Base-by-base conservation (phyloP, 2,329 filamentous ascomycete genomes). In the Phialemonium atrogriseum region DNA sequence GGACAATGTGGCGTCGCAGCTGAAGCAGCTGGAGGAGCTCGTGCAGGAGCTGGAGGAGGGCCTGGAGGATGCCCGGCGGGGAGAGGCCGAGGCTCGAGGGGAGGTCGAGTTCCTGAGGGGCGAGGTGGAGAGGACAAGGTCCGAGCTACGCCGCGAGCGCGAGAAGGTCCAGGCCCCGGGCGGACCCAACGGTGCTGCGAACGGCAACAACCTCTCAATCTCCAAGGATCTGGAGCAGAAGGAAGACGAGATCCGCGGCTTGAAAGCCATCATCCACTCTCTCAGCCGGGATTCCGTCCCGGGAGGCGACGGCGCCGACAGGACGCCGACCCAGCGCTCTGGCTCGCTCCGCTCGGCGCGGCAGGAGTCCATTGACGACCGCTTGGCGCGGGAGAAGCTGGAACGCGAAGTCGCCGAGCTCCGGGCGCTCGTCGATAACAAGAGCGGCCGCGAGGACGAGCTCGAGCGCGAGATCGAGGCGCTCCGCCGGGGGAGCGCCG, bases 241-340 rank as follows among this genome's bases (percentile, higher is more conserved):
- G 53, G 89, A 98, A 49, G 91, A 98, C 47, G 91, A 98, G 62
- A 96, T 98, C 49, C 76, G 89, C 40, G 91, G 91, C 27, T 71
- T 98, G 42, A 98, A 96, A 59, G 89, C 91, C 25, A 96, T 98
- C 51, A 96, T 98, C 38, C 89, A 96, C 59, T 94, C 86, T 12
- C 68, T 98, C 22, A 94, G 87, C 54, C 73, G 86, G 39, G 85
- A 85, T 44, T 73, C 79, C 9, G 62, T 70, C n/a, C 64, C 66
- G 4, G 58, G 57, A 17, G 45, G 48, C 15, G 56, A 57, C 26
- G 50, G 52, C 27, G 36, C 52, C 25, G 52, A 51, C 39, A 61
- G 47, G 48, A 56, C 38, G 4, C 44, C 54, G 8, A 47, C 43
- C 2, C 51, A 54, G 28, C 48, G 57, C 12, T 45, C 41, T 18